phyloP scores from a whole-genome alignment of 345 rosid genomes.

The Erysimum cheiranthoides region DNA sequence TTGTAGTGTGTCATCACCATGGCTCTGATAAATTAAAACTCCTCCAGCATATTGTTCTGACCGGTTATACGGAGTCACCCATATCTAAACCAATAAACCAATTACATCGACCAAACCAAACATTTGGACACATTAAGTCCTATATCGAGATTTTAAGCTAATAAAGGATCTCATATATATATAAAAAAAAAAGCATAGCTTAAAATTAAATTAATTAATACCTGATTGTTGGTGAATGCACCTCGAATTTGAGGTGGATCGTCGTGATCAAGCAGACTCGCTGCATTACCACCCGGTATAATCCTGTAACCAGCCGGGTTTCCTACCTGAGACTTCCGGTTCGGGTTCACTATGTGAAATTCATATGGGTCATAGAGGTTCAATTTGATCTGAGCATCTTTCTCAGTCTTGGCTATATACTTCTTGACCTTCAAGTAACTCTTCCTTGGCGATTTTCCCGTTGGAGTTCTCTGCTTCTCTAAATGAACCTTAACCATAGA shows the following conservation, averaged over 20 bases:
- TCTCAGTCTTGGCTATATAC: constrained; percentile 80
- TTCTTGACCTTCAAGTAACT: constrained; percentile 75
- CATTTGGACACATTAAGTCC: background rate
- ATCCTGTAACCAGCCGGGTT: constrained; percentile 85
- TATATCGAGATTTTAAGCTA: background rate
- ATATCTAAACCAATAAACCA: constrained; percentile 49
- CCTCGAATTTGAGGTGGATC: constrained; percentile 91
- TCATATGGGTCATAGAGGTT: constrained; percentile 83
- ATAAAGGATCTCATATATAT: background rate
- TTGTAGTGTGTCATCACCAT: constrained; percentile 74
- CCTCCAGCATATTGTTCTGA: constrained; percentile 81
- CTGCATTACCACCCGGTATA: constrained; percentile 75
- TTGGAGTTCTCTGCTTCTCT: constrained; percentile 59
- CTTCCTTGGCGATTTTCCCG: constrained; percentile 67
- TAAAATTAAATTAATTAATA: background rate
- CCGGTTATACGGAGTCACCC: constrained; percentile 72
- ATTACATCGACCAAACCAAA: background rate
- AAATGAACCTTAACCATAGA: constrained; percentile 79
- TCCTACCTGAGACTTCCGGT: constrained; percentile 66
- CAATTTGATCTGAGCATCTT: constrained; percentile 73
- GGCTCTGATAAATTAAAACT: constrained; percentile 58
- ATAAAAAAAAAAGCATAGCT: background rate
- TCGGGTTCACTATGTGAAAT: constrained; percentile 78
- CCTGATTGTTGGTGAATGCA: constrained; percentile 87
- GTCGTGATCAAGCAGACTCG: constrained; percentile 72